These are phyloP conservation scores for Thuidium tamariscinum DNA, from an alignment of 225 moss, liverwort and hornwort species.

Conservation along the genomic window DNA sequence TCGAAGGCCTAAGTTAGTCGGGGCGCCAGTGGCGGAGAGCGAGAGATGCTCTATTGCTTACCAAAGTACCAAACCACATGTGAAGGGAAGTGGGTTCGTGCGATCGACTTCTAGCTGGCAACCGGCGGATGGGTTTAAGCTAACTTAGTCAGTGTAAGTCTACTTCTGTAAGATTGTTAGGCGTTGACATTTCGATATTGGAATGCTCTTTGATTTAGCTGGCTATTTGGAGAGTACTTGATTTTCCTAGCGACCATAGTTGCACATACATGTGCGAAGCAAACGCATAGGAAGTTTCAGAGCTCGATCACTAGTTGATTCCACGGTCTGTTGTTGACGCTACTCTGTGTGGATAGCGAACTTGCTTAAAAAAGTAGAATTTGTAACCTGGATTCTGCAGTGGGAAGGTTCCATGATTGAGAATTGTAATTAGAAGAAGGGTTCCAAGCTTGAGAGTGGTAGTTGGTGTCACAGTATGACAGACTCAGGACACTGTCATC, in stretches of 20 bases:
- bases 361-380: no score
- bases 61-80: no score
- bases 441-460: no score
- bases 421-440: no score
- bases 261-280: neutral
- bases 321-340: neutral
- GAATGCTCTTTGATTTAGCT: neutral
- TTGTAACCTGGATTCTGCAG: neutral
- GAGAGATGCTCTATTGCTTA: no score
- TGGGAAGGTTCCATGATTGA: neutral
- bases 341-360: neutral
- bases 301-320: neutral
- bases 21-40: no score
- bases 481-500: no score
- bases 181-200: neutral
- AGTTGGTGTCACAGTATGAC: neutral
- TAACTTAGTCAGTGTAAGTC: no score
- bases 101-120: neutral
- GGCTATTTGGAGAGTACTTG: neutral
- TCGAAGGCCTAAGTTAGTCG: no score
- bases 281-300: neutral
- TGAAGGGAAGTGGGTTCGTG: neutral
- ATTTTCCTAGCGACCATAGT: no score
- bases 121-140: neutral
- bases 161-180: neutral